These are phyloP conservation scores for Eucalyptus cloeziana DNA, from an alignment of 345 rosid genomes.

Conservation along the genomic window DNA sequence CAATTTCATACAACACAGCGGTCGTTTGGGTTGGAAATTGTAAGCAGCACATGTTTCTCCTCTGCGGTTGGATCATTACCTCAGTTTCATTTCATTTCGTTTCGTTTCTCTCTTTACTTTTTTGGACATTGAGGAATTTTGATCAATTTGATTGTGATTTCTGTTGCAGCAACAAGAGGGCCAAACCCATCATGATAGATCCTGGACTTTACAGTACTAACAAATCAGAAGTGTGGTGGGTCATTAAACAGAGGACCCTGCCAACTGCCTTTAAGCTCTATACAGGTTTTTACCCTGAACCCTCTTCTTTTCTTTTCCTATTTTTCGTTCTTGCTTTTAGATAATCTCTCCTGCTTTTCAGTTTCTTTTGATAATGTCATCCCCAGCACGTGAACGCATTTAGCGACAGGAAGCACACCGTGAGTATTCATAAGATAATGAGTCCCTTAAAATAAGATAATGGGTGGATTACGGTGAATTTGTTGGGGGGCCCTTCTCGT, in stretches of 20 bases:
- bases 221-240: conserved; percentile 91
- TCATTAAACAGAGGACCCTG: conserved; percentile 47
- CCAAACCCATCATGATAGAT: conserved; percentile 76
- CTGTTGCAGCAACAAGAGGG: conserved; percentile 64
- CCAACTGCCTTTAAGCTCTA: conserved; percentile 95
- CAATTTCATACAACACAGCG: conserved; percentile 78
- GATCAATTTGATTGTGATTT: neutral
- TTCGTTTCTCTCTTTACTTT: neutral
- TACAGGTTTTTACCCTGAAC: conserved; percentile 33
- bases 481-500: neutral
- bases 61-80: neutral
- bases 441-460: neutral
- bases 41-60: conserved; percentile 10
- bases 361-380: neutral
- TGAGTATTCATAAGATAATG: neutral
- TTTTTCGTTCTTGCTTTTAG: neutral
- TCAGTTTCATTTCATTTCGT: neutral
- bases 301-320: neutral
- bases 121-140: neutral
- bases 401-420: neutral
- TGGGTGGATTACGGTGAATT: neutral
- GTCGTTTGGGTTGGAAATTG: conserved; percentile 90
- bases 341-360: neutral
- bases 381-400: neutral
- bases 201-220: conserved; percentile 67